phyloP scores from a whole-genome alignment of 371 early-diverging fungal species.

The Mortierella sp. region DNA sequence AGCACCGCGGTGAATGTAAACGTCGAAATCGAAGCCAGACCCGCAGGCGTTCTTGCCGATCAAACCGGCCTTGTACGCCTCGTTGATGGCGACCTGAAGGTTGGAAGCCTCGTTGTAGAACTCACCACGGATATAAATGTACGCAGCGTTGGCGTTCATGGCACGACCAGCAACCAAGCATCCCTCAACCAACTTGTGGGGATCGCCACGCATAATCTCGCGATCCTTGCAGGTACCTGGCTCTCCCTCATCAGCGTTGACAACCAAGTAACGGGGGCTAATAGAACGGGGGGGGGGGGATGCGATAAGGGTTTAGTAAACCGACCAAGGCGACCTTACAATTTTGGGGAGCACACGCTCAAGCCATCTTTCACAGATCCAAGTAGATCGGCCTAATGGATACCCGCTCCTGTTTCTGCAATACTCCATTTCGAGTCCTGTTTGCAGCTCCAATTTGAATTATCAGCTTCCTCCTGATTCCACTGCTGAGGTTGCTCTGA shows the following conservation, averaged over 20 bases:
- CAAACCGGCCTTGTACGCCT: constrained; percentile 96
- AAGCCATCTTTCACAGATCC: not conserved
- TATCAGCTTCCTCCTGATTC: not conserved
- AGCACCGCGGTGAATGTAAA: constrained; percentile 97
- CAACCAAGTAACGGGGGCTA: constrained; percentile 95
- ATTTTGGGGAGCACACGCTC: not conserved
- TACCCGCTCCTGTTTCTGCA: too few species aligned
- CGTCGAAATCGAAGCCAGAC: constrained; percentile 96
- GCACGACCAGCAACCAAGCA: constrained; percentile 97
- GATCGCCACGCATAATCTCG: constrained; percentile 98
- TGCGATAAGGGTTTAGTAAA: not conserved
- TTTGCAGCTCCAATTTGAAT: not conserved
- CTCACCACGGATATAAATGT: constrained; percentile 99
- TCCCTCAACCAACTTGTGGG: constrained; percentile 98
- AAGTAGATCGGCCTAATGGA: not conserved
- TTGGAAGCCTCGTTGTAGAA: constrained; percentile 97
- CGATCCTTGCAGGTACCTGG: constrained; percentile 99
- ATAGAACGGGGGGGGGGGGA: not conserved
- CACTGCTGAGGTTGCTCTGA: not conserved
- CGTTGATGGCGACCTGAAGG: constrained; percentile 96
- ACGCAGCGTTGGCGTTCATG: constrained; percentile 98
- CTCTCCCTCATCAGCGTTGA: constrained; percentile 99
- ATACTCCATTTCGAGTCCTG: not conserved
- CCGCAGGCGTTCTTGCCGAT: constrained; percentile 99
- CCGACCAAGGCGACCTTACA: not conserved